Base-by-base conservation (phyloP, 768 basidiomycete species). In the Psilocybe sp. region DNA sequence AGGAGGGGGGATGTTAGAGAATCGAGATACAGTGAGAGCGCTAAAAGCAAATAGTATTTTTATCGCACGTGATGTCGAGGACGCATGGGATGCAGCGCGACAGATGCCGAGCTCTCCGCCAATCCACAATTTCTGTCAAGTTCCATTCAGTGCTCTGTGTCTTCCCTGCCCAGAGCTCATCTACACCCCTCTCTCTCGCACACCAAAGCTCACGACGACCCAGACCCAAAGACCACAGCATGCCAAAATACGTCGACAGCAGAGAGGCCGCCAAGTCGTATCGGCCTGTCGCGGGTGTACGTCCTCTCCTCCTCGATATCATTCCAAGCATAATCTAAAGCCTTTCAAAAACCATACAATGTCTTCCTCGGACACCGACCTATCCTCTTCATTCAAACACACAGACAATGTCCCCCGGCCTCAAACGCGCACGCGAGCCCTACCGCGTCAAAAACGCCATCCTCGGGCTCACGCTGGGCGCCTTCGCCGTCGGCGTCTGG, bases 391-490 rank as follows among this genome's bases (percentile, higher is more conserved):
- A 16, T 14, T 18, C 2, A 40, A 16, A 12, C 20, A 39, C 34
- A 34, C 38, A 93, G 89, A 71, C 80, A 57, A 92, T 93, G 82
- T 98, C 95, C 16, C 81, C 84, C 13, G 92, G 92, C 40, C 81
- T 98, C 39, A 71, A 81, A 67, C 88, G 96, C 49, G 96, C 96
- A 3, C 84, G 96, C 15, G 81, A 79, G 54, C 95, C 91, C 11
- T 98, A 88, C 69, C 80, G 82, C 31, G 36, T 87, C 36, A 79
- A 78, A 56, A 98, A 98, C 65, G 81, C 85, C 14, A 34, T 96
- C 42, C 90, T 88, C 0, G 96, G 95, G 7, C 54, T 84, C 40
- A 60, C 74, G 2, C 77, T 98, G 39, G 78, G 82, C 20, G 77
- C 78, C 0, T 95, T 97, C 63, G 85, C 82, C 23, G 78, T 82